Evolutionary conservation across 805 yeast genomes (phyloP), one percentile per base, ranked within the genome.

Genomic region (Monosporozyma yasuniensis): DNA sequence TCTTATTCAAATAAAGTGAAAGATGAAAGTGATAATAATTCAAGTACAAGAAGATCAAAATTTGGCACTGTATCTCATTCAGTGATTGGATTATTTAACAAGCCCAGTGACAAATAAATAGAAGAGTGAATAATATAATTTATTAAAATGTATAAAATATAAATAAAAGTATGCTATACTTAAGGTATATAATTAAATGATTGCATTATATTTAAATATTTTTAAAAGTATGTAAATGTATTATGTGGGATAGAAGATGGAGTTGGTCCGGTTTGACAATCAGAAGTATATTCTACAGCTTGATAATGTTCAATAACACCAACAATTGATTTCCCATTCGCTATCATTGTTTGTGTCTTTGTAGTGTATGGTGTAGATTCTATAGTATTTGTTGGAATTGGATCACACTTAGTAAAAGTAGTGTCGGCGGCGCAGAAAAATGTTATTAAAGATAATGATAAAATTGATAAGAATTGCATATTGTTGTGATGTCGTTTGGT

Each of bases 281-380:
- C 47, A n/a, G 57, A 52, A 16, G 56, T 56, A 47, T 54, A 60
- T 19, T 58, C 59, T 5, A 62, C 51, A 3, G 63, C 55, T n/a
- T 49, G 52, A 50, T 57, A 63, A 44, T 54, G 55, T 45, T 59
- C 61, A 32, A 56, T 46, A 4, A 62, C 53, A 3, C 55, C 61
- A 8, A 56, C 47, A 45, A 51, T 50, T 8, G 56, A 39, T 19
- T 19, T 49, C 19, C 63, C 65, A 46, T 53, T 50, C 0, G 50
- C 49, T 4, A 57, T 23, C 19, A 54, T 48, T 16, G 57, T 56
- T 12, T 56, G 54, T 1, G 61, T 55, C 2, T 49, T 37, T 1
- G 54, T 42, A 3, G 66, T 57, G 39, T 60, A 59, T 32, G 68
- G 64, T 6, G 63, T 56, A 3, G 54, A 27, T 19, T 57, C 67